Percentiles rank a stretch among this genome's conserved stretches.
Evolutionary conservation across 2,329 filamentous ascomycete species (phyloP).

Genomic region (Sporothrix brasiliensis): DNA sequence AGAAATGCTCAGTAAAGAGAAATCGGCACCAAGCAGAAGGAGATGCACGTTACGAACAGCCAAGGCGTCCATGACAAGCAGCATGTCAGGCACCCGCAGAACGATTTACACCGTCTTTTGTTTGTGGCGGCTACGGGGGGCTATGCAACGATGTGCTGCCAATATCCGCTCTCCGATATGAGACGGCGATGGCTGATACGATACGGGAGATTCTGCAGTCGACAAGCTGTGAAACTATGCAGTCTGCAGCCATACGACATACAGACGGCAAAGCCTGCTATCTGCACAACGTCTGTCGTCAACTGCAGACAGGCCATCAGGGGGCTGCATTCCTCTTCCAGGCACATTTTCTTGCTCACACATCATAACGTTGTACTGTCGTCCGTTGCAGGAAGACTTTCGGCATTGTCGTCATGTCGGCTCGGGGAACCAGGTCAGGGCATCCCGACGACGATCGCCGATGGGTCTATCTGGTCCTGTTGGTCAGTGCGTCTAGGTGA

Average conservation of each 20-base stretch:
- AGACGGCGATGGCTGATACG: background rate
- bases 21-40: too few relatives aligned
- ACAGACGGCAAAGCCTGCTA: conserved; percentile 1
- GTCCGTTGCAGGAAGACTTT: too few relatives aligned
- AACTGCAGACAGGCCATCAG: too few relatives aligned
- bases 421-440: conserved; percentile 22
- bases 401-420: background rate
- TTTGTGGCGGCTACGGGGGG: background rate
- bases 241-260: background rate
- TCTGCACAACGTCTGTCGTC: background rate
- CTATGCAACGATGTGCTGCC: background rate
- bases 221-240: background rate
- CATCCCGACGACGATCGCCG: conserved; percentile 1
- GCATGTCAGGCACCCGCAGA: background rate
- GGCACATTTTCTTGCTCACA: too few relatives aligned
- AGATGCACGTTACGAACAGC: background rate
- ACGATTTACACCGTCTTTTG: background rate
- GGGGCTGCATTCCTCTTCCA: too few relatives aligned
- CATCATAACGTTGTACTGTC: background rate
- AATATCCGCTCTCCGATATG: background rate
- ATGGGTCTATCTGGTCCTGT: background rate
- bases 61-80: background rate
- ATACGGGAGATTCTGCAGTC: conserved; percentile 4
- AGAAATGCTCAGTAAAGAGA: too few relatives aligned
- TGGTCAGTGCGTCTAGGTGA: conserved; percentile 4